Evolutionary conservation across 1,139 yeast genomes (phyloP).

Genomic region (Debaryomyces fabryi): DNA sequence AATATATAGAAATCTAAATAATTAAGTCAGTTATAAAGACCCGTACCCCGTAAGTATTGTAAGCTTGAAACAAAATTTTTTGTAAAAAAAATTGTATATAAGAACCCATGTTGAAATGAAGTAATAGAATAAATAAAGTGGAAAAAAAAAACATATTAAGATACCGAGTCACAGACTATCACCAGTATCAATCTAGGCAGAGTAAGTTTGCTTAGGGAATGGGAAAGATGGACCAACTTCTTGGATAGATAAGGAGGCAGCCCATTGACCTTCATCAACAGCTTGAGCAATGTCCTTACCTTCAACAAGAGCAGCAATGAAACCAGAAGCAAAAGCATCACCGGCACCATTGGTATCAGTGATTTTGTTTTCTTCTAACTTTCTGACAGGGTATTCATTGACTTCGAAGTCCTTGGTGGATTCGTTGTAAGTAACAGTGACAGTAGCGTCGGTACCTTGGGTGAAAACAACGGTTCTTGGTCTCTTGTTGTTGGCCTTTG

Average conservation of each 20-base stretch:
- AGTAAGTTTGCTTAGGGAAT: constrained; percentile 67
- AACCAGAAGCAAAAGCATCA: constrained; percentile 98
- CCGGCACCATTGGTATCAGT: constrained; percentile 99
- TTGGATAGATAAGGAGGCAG: constrained; percentile 89
- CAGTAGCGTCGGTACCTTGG: constrained; percentile 89
- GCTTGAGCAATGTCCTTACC: constrained; percentile 64
- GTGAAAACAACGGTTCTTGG: constrained; percentile 89
- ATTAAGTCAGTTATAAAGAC: constrained; percentile 3
- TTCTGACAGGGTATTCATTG: constrained; percentile 66
- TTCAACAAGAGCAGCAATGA: constrained; percentile 84
- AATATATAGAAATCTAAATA: constrained; percentile 6
- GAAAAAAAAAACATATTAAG: constrained; percentile 4
- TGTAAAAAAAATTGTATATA: constrained; percentile 5
- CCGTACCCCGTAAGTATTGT: constrained; percentile 8
- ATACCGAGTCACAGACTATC: constrained; percentile 5
- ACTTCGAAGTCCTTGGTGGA: constrained; percentile 48
- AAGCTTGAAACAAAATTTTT: constrained; percentile 6
- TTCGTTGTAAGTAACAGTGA: constrained; percentile 62
- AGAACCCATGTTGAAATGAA: constrained; percentile 20
- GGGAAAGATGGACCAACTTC: constrained; percentile 96
- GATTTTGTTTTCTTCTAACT: constrained; percentile 65
- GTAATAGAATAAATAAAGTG: background rate
- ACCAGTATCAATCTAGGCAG: constrained; percentile 21
- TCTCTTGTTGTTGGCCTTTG: constrained; percentile 71
- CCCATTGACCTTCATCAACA: constrained; percentile 94